A percentile compares a stretch with the other conserved stretches of the same genome.
These are phyloP conservation scores for Suillus alpinus DNA, from an alignment of 768 basidiomycete genomes.

Conservation along the genomic window DNA sequence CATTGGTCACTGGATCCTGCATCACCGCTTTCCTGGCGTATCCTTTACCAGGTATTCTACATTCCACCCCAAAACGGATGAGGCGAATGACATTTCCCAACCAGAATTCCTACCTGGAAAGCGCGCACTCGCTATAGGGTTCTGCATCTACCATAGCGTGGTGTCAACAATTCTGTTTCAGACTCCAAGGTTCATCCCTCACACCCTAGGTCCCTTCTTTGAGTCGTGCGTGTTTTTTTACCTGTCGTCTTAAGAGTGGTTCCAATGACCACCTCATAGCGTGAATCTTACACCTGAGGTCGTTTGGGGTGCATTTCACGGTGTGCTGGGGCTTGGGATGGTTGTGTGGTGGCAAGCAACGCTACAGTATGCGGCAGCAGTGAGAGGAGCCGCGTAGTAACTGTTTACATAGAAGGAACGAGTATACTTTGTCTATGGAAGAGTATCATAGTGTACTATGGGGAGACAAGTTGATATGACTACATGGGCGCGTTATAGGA, in stretches of 20 bases:
- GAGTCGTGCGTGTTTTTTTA: conserved; percentile 51
- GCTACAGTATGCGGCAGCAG: conserved; percentile 46
- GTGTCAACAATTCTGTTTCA: conserved; percentile 73
- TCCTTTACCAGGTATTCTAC: conserved; percentile 64
- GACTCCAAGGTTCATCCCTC: conserved; percentile 77
- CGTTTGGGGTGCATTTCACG: conserved; percentile 72
- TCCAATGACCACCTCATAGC: conserved; percentile 29
- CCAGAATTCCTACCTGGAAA: conserved; percentile 83
- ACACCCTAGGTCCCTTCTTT: conserved; percentile 55
- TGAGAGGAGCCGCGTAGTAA: conserved; percentile 20
- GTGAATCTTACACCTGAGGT: conserved; percentile 67
- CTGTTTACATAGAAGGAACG: not conserved
- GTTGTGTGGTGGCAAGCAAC: conserved; percentile 84
- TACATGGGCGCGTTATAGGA: not conserved
- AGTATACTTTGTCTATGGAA: not conserved
- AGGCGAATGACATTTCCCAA: not conserved
- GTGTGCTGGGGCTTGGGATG: conserved; percentile 67
- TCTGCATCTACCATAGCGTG: conserved; percentile 74
- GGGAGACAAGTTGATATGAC: not conserved
- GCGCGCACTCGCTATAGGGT: conserved; percentile 73
- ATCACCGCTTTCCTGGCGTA: conserved; percentile 61
- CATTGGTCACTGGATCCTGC: conserved; percentile 60
- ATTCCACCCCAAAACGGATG: not conserved
- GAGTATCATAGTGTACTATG: not conserved
- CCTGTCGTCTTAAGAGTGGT: not conserved